A percentile compares a stretch with the other conserved stretches of the same genome.
phyloP scores from a whole-genome alignment of 345 rosid genomes.

The Gossypium anomalum region DNA sequence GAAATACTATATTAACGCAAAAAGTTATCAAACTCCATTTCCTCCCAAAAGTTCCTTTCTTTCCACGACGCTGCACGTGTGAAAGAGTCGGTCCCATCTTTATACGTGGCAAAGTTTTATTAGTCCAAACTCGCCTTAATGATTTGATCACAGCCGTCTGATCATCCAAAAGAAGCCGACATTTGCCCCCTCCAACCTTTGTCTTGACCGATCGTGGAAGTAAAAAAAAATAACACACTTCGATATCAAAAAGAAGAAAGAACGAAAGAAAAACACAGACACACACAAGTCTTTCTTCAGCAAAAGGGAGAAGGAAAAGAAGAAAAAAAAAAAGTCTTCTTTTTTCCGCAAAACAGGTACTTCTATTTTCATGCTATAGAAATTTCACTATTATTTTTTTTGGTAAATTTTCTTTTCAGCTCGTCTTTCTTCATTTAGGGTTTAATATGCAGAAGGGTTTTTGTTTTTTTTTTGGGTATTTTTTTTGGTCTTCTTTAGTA shows the following conservation, averaged over 20 bases:
- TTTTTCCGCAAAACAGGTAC: slow-evolving; percentile 21
- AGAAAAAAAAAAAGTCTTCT: slow-evolving; percentile 12
- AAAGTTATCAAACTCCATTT: background rate
- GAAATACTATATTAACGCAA: no score
- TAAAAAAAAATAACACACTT: background rate
- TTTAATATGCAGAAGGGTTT: slow-evolving; percentile 13
- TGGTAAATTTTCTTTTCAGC: background rate
- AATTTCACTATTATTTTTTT: background rate
- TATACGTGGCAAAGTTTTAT: slow-evolving; percentile 21
- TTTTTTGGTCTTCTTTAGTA: slow-evolving; percentile 7
- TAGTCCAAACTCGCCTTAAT: background rate
- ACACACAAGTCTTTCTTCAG: background rate
- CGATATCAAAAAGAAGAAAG: no score
- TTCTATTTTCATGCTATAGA: background rate
- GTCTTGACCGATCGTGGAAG: slow-evolving; percentile 46
- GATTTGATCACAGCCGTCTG: slow-evolving; percentile 39
- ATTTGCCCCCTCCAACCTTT: slow-evolving; percentile 11
- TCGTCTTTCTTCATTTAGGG: slow-evolving; percentile 8
- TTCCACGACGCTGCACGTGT: slow-evolving; percentile 14
- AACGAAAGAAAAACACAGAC: slow-evolving; percentile 4
- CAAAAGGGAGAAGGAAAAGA: background rate
- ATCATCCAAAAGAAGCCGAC: slow-evolving; percentile 26
- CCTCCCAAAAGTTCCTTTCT: slow-evolving; percentile 12
- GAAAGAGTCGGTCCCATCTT: slow-evolving; percentile 4
- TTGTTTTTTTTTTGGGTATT: background rate